Conservation (phyloP, 2,329 filamentous ascomycete genomes). For the Emydomyces testavorans region DNA sequence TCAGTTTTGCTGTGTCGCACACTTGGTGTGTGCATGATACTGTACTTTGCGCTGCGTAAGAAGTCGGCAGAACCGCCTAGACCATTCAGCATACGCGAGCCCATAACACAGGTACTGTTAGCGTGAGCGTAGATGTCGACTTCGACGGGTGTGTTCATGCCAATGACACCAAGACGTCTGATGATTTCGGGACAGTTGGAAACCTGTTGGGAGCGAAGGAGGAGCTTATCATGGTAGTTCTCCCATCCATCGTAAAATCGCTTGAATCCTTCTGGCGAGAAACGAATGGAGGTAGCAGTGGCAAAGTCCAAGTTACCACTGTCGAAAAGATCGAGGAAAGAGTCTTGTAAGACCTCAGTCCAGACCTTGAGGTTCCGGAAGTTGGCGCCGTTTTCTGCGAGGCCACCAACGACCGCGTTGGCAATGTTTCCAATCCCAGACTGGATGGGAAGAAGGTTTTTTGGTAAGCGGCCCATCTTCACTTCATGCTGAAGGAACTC, state of each 20-base stretch:
- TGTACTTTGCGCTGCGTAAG: constrained; percentile 66
- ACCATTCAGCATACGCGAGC: constrained; percentile 75
- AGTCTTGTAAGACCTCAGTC: constrained; percentile 89
- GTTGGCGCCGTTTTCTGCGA: constrained; percentile 59
- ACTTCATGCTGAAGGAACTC: constrained; percentile 84
- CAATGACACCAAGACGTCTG: constrained; percentile 72
- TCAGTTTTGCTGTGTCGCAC: constrained; percentile 72
- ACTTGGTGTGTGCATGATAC: constrained; percentile 85
- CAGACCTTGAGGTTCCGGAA: constrained; percentile 83
- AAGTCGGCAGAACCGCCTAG: constrained; percentile 75
- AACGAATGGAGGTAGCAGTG: constrained; percentile 78
- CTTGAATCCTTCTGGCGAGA: constrained; percentile 82
- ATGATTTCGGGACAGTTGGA: constrained; percentile 89
- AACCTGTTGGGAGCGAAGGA: constrained; percentile 76
- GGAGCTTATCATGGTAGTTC: constrained; percentile 64
- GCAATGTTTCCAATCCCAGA: constrained; percentile 88
- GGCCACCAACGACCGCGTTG: constrained; percentile 78
- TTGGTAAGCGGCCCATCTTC: constrained; percentile 60
- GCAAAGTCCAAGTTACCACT: constrained; percentile 78
- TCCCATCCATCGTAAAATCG: constrained; percentile 85
- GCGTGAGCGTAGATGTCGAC: constrained; percentile 92
- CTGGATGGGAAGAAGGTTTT: constrained; percentile 67
- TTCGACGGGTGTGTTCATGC: constrained; percentile 91
- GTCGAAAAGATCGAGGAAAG: constrained; percentile 87
- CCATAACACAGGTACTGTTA: constrained; percentile 83